Evolutionary conservation across 2,329 filamentous ascomycete species (phyloP), one percentile per base, ranked within the genome.

Genomic region (Pezicula carpinea): DNA sequence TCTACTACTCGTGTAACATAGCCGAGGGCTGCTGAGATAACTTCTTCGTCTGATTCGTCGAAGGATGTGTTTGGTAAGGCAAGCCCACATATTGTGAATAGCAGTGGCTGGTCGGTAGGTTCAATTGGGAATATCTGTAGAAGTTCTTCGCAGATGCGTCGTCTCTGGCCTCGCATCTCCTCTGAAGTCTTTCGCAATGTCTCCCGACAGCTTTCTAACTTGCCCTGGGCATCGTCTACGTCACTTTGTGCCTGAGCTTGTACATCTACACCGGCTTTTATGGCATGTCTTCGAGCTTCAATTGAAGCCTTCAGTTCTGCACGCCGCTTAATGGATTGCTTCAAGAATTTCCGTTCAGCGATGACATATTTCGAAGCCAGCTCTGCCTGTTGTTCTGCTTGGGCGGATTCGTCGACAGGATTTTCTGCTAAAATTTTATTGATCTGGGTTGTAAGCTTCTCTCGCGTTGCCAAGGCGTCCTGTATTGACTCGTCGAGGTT

Each of bases 401-500:
- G 65, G 0, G 72, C 70, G 0, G 75, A 66, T 18, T 67, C 63
- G 39, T 76, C 66, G 1, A 64, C 56, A 0, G 73, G 69, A 3
- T 66, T 66, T 0, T 65, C 56, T 0, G 69, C 63, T 4, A 83
- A 63, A 0, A 82, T 66, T 0, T 71, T 64, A 53, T 87, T 87
- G 53, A 96, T 95, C 53, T 96, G 88, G n/a, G 76, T 69, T 40
- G 88, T 82, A 7, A 97, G 74, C 44, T 77, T 76, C 50, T 87
- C 81, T 13, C 87, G 82, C 0, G 89, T 95, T 1, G 83, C 79
- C 8, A 96, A 70, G 1, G 90, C 90, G 65, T 97, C 92, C 62
- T 95, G 89, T 19, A 96, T 88, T 46, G 90, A 95, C 62, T 87
- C 88, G 53, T 96, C 89, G 14, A 97, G 75, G 48, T 91, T 96